Evolutionary conservation across 441 rosid genomes (phyloP), one percentile per base, ranked within the genome.

Genomic region (Gossypium schwendimanii): DNA sequence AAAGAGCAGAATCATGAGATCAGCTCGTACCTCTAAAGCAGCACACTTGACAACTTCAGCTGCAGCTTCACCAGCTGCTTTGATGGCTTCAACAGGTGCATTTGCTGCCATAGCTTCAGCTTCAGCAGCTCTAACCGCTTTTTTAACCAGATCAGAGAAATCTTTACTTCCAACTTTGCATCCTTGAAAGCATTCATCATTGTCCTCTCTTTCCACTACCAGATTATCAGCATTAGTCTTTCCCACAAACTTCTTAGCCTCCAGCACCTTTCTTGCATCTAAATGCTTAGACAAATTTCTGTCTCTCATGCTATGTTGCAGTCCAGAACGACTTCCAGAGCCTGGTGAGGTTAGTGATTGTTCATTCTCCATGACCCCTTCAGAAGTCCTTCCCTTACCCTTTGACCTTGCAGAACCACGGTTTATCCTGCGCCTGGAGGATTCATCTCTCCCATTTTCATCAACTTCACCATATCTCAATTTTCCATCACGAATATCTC

Each of bases 31-130:
- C 90, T 90, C 96, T 63, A 87, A 67, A 23, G 98, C 97, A 20
- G 97, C 96, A 77, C 85, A 89, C 81, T 87, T 93, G 69, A 96
- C 98, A 79, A 90, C 92, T 82, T 96, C 97, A 78, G 99, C 97
- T 65, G 99, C 98, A 65, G 93, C 90, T 67, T 94, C 97, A 11
- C 97, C 90, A 31, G 93, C 99, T 73, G 99, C 99, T 83, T 83
- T 91, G 77, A 90, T 79, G 68, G 99, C 99, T 78, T 90, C 99
- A 47, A 63, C 75, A 60, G 96, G 92, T 62, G 94, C 98, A 81
- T 87, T 84, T 72, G 91, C 97, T 72, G 90, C 87, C 81, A 89
- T 85, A 60, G 99, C 99, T 90, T 96, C 99, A 21, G 92, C 88
- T 80, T 93, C 99, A 72, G 99, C 99, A 81, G 99, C 91, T 75